Evolutionary conservation across 768 basidiomycete species (phyloP).

Genomic region (Pleurotus eryngii): DNA sequence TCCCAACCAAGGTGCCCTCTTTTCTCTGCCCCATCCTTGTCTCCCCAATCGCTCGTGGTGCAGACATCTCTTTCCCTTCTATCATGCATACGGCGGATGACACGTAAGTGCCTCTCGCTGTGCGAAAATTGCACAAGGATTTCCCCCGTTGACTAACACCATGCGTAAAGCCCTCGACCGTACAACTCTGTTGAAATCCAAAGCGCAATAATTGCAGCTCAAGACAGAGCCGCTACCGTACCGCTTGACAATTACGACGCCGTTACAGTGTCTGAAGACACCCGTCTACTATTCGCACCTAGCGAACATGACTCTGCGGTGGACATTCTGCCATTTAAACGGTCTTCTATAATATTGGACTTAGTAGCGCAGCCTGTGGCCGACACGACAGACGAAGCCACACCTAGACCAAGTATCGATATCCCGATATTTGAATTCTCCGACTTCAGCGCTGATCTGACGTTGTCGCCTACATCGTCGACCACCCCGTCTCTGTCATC

Average conservation of each 20-base stretch:
- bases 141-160: not conserved
- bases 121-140: not conserved
- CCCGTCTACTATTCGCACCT: not conserved
- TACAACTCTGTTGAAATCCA: constrained; percentile 6
- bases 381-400: not conserved
- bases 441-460: not conserved
- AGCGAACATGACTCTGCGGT: constrained; percentile 3
- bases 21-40: not conserved
- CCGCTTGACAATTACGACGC: constrained; percentile 5
- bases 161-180: not conserved
- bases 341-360: not conserved
- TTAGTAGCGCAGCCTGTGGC: not conserved
- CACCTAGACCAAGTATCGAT: not conserved
- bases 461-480: constrained; percentile 1
- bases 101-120: constrained; percentile 4
- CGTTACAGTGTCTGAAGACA: not conserved
- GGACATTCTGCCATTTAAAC: constrained; percentile 2
- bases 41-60: not conserved
- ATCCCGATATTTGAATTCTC: constrained; percentile 3
- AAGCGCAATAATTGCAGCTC: constrained; percentile 4
- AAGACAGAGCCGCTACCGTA: not conserved
- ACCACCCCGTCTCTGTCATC: constrained; percentile 1
- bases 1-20: constrained; percentile 1
- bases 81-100: constrained; percentile 5
- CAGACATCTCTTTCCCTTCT: not conserved